Base-by-base conservation (phyloP, 1,139 yeast species). In the Debaryomyces udenii region DNA sequence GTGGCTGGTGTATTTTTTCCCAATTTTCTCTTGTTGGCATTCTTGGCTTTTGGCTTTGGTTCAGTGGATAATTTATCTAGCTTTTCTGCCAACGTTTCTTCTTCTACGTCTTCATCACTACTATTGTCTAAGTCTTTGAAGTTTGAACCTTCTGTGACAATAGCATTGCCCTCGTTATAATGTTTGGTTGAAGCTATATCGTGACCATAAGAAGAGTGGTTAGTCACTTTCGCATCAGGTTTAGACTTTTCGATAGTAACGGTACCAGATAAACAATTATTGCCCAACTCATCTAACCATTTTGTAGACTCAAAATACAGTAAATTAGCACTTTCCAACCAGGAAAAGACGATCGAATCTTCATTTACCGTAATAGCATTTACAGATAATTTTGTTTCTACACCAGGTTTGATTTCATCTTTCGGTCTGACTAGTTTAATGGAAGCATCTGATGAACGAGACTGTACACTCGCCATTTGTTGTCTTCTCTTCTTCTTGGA, bases 281-380 rank as follows among this genome's bases (percentile, higher is more conserved):
- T 49, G 1, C 66, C 61, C 7, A 59, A 53, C 17, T 70, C 77
- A 32, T 64, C 73, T 11, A 64, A 40, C 86, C 91, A 83, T 42
- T 66, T 65, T 17, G 83, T 50, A 4, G 74, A 66, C 41, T 86
- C 91, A 56, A 86, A 84, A 40, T 74, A 76, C 11, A 93, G 84
- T 11, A 80, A 64, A 15, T 76, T 72, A 6, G 86, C 85, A 47
- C 78, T 80, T 59, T 89, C 96, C 38, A 85, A 64, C 95, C 96
- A 90, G 1, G 83, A 65, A 22, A 82, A 59, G 13, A 70, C 62
- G 20, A 88, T 48, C 11, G 62, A 50, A 35, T 68, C 72, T 36
- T 66, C 63, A 16, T 66, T 65, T 7, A 74, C 58, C 15, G 70
- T 59, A 2, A 67, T 57, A 1, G 78, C 62, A 41, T 68, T 67